Evolutionary conservation across 1,284 basidiomycete genomes (phyloP).

Genomic region (Psilocybe mexicana): DNA sequence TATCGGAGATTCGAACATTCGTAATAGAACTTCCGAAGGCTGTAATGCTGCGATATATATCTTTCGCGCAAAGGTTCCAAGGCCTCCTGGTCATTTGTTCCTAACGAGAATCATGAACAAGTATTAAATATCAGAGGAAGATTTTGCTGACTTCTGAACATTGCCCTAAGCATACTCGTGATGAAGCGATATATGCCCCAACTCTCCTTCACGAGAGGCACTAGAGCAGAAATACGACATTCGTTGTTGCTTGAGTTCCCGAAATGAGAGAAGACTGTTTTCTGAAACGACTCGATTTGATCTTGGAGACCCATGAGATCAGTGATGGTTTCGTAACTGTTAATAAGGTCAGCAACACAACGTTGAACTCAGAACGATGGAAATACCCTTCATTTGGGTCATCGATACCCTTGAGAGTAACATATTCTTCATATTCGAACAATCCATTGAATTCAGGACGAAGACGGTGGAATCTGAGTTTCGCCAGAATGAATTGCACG

Average conservation of each 20-base stretch:
- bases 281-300: constrained; percentile 96
- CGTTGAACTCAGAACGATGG: constrained; percentile 2
- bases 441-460: constrained; percentile 95
- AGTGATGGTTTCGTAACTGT: constrained; percentile 91
- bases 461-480: constrained; percentile 90
- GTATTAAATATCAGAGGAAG: constrained; percentile 5
- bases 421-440: constrained; percentile 97
- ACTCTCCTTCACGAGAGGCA: constrained; percentile 94
- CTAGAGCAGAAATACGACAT: constrained; percentile 90
- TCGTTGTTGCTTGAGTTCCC: constrained; percentile 90
- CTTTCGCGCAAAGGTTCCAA: constrained; percentile 84
- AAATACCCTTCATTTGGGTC: constrained; percentile 96
- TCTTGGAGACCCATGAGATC: constrained; percentile 96
- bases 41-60: constrained; percentile 87
- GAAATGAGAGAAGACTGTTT: constrained; percentile 93
- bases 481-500: constrained; percentile 92
- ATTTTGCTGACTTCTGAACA: constrained; percentile 78
- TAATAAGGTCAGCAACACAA: constrained; percentile 7
- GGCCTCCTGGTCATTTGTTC: constrained; percentile 85
- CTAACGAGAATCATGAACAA: constrained; percentile 38
- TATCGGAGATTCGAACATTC: constrained; percentile 98
- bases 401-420: constrained; percentile 93
- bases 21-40: constrained; percentile 94
- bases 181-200: constrained; percentile 98
- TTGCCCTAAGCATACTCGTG: constrained; percentile 94